A percentile compares a stretch with the other conserved stretches of the same genome.
Evolutionary conservation across 2,329 filamentous ascomycete genomes (phyloP).

Genomic region (Ophiostoma populinum): DNA sequence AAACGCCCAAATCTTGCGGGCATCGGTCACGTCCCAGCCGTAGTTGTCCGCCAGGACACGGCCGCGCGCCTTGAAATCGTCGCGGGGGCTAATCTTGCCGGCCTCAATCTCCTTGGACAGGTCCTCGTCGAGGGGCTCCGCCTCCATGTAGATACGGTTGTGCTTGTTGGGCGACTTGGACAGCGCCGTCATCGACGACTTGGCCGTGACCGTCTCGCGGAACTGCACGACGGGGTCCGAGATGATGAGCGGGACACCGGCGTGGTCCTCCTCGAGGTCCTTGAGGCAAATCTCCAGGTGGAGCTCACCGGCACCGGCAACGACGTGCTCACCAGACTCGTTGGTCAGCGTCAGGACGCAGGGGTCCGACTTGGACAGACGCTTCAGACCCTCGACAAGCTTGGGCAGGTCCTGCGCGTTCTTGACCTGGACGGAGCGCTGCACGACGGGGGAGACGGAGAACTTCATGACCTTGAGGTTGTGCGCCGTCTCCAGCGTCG

Average conservation of each 20-base stretch:
- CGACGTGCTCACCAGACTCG: conserved; percentile 94
- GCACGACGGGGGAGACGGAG: conserved; percentile 97
- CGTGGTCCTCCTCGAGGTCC: conserved; percentile 99
- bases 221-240: conserved; percentile 97
- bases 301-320: conserved; percentile 97
- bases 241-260: conserved; percentile 91
- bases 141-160: conserved; percentile 97
- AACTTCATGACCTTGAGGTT: conserved; percentile 99
- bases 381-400: conserved; percentile 99
- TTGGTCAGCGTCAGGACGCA: conserved; percentile 84
- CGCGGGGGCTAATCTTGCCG: conserved; percentile 85
- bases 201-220: conserved; percentile 79
- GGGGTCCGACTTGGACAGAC: conserved; percentile 99
- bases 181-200: conserved; percentile 87
- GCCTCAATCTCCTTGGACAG: conserved; percentile 76
- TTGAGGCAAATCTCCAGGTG: conserved; percentile 99
- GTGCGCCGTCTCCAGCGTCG: conserved; percentile 92
- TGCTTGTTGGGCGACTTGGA: conserved; percentile 99
- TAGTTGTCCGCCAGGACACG: conserved; percentile 91
- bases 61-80: conserved; percentile 97
- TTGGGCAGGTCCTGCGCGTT: conserved; percentile 99
- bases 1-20: conserved; percentile 99
- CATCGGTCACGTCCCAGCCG: conserved; percentile 98
- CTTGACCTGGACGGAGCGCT: conserved; percentile 98
- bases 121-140: conserved; percentile 82